Percentiles rank a stretch among this genome's conserved stretches.
phyloP scores from a whole-genome alignment of 768 basidiomycete genomes.

The Panus rudis region DNA sequence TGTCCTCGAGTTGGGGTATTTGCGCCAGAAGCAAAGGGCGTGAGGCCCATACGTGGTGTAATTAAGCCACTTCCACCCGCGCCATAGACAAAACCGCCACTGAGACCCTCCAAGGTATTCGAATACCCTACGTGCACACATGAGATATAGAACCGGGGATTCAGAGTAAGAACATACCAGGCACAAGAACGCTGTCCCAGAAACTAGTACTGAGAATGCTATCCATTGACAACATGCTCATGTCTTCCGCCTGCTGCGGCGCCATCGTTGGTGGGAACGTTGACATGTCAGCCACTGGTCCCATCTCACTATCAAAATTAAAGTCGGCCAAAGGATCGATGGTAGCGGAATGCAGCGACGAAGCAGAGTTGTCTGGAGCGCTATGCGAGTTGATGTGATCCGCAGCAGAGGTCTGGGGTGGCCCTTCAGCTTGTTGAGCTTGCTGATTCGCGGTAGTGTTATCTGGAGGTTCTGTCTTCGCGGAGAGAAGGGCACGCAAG shows the following conservation, averaged over 20 bases:
- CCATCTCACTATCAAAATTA: conserved; percentile 79
- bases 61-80: conserved; percentile 79
- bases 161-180: conserved; percentile 45
- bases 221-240: conserved; percentile 67
- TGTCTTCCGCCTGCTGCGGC: conserved; percentile 35
- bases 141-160: conserved; percentile 5
- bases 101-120: conserved; percentile 74
- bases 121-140: conserved; percentile 50
- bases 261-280: conserved; percentile 89
- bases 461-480: conserved; percentile 29
- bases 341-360: neutral
- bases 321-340: conserved; percentile 42
- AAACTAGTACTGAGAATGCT: conserved; percentile 72
- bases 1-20: conserved; percentile 30
- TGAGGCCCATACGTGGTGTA: conserved; percentile 59
- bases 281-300: conserved; percentile 72
- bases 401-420: neutral
- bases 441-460: neutral
- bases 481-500: conserved; percentile 68
- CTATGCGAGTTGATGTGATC: neutral
- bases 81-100: conserved; percentile 82
- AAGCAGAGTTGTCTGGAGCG: neutral
- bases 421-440: neutral
- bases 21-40: conserved; percentile 53
- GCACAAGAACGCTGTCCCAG: conserved; percentile 85